Evolutionary conservation across 2,329 filamentous ascomycete genomes (phyloP), one percentile per base, ranked within the genome.

Genomic region (Magnaporthiopsis rhizophila): DNA sequence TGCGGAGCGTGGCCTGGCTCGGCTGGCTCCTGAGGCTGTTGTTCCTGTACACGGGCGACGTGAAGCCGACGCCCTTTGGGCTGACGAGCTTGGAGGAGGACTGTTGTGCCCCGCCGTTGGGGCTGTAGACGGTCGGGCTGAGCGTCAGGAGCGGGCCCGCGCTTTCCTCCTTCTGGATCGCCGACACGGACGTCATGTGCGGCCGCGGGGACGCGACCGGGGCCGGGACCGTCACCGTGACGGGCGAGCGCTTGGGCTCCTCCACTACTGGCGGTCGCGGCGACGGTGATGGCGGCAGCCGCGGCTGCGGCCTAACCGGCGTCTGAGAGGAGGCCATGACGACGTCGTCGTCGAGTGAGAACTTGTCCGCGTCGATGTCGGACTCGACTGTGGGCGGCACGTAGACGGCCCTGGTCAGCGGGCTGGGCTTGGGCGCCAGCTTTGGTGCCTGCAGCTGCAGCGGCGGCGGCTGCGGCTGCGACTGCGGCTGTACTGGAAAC

Each of bases 61-160:
- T 75, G 69, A 79, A 79, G 36, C 78, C 78, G 26, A 79, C 79
- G 0, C 78, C 79, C 66, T 71, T 76, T 1, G 78, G 78, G 65
- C 78, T 81, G 6, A 77, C 74, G 15, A 80, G 69, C 67, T 75
- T 79, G n/a, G 69, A 64, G n/a, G n/a, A n/a, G n/a, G n/a, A n/a
- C n/a, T n/a, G n/a, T 9, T 50, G n/a, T 1, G n/a, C 21, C 24
- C 45, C 32, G n/a, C 53, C 62, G 4, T 75, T 71, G 0, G 81
- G 80, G 64, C 75, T 78, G 70, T 86, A 86, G 5, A 86, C 81
- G 1, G 78, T 76, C 3, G 84, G 80, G 65, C 78, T 84, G 3
- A 86, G 74, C 1, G 77, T 80, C 28, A 74, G 72, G 36, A 24
- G 21, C 30, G 67, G 63, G 56, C 61, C 45, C 53, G 67, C 62